Percentiles rank a stretch among this genome's conserved stretches.
phyloP scores from a whole-genome alignment of 352 stramenopile species.

The Phytophthora niederhauseri region DNA sequence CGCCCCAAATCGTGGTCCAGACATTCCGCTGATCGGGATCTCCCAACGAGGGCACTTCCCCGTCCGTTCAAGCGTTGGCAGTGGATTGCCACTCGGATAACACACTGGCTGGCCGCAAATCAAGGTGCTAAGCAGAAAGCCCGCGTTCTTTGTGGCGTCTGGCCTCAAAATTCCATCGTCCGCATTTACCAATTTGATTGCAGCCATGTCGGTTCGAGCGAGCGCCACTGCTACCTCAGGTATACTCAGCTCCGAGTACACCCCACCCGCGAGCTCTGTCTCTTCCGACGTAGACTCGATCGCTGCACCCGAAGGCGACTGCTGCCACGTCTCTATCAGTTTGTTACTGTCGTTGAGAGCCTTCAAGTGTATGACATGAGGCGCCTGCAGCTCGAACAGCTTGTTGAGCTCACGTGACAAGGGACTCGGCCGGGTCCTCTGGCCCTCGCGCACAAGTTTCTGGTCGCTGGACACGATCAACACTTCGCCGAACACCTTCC shows the following conservation, averaged over 20 bases:
- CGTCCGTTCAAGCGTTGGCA: background rate
- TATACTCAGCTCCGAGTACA: background rate
- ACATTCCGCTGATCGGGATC: background rate
- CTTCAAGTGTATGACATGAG: background rate
- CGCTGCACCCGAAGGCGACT: background rate
- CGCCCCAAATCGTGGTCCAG: background rate
- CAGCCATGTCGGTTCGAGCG: background rate
- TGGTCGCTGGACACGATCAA: background rate
- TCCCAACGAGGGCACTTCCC: background rate
- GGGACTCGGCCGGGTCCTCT: background rate
- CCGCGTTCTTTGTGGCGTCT: background rate
- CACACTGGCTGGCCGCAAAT: background rate
- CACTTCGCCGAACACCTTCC: background rate
- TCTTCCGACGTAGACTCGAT: background rate
- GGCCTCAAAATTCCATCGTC: background rate
- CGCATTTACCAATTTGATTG: background rate
- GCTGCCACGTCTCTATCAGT: background rate
- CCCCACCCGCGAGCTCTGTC: background rate
- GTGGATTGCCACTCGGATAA: background rate
- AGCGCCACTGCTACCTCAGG: background rate
- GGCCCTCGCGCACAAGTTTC: background rate
- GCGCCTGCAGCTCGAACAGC: background rate
- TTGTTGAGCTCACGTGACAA: constrained; percentile 1
- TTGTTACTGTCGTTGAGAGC: background rate
- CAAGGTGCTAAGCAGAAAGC: background rate